phyloP scores from a whole-genome alignment of 305 asterid species.

The Coffea humblotiana region DNA sequence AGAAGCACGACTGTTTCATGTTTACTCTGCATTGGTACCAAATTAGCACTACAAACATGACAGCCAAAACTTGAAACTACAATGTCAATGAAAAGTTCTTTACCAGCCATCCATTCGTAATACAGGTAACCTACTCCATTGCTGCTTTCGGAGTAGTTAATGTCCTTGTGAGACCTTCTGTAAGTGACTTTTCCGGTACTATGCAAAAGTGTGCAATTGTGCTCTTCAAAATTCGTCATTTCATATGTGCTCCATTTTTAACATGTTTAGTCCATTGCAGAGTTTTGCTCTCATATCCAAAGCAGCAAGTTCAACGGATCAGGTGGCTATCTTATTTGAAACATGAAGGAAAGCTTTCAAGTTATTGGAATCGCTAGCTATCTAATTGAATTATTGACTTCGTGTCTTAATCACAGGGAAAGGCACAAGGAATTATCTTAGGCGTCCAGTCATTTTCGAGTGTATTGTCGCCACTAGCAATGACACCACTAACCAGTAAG shows the following conservation, averaged over 20 bases:
- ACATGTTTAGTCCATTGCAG: conserved; percentile 30
- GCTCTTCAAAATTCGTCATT: not conserved
- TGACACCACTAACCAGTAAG: conserved; percentile 92
- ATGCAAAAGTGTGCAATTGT: not conserved
- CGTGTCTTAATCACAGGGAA: conserved; percentile 48
- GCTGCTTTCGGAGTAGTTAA: conserved; percentile 83
- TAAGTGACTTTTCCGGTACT: conserved; percentile 36
- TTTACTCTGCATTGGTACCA: too few relatives aligned
- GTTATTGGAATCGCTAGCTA: not conserved
- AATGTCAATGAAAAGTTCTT: not conserved
- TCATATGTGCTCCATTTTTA: conserved; percentile 4
- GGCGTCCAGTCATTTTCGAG: conserved; percentile 78
- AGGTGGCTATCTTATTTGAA: conserved; percentile 38
- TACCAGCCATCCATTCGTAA: conserved; percentile 20
- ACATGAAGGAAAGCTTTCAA: not conserved
- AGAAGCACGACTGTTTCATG: too few relatives aligned
- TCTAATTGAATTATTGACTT: not conserved
- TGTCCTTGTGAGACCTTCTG: conserved; percentile 88
- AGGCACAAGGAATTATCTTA: conserved; percentile 82
- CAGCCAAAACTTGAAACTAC: not conserved
- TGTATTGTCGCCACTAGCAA: conserved; percentile 83
- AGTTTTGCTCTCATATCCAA: conserved; percentile 80
- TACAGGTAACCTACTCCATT: conserved; percentile 82
- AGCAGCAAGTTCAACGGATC: conserved; percentile 70
- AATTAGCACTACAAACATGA: too few relatives aligned